Conservation (phyloP, 148 eudicot genomes). For the Arbutus unedo region DNA sequence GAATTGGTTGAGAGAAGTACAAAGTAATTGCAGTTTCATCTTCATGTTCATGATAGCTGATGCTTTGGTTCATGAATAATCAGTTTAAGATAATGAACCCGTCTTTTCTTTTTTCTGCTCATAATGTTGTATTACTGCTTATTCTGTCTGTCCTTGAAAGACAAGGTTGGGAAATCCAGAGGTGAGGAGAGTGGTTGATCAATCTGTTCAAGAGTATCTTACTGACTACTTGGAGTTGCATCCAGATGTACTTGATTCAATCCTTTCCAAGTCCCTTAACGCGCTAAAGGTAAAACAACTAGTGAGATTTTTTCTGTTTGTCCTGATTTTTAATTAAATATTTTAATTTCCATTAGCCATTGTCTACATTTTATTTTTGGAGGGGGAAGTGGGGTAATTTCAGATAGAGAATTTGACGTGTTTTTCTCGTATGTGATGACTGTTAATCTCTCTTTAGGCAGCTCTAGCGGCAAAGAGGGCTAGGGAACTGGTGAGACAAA, state of each 20-base stretch:
- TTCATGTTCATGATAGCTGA: background rate
- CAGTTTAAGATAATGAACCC: background rate
- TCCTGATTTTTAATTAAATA: background rate
- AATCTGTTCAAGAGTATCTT: constrained; percentile 82
- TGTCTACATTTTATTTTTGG: background rate
- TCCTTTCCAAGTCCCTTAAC: constrained; percentile 84
- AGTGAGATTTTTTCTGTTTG: background rate
- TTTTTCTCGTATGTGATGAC: constrained; percentile 8
- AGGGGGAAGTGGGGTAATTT: background rate
- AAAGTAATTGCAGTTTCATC: constrained; percentile 3
- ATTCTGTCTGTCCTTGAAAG: constrained; percentile 37
- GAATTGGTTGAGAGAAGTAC: background rate
- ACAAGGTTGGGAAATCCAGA: constrained; percentile 97
- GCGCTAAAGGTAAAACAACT: constrained; percentile 68
- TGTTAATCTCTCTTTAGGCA: constrained; percentile 46
- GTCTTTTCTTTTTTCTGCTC: background rate
- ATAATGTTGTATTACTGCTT: background rate
- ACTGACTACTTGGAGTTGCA: constrained; percentile 94
- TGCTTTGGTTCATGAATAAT: background rate
- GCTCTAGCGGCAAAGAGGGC: constrained; percentile 98
- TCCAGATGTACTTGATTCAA: constrained; percentile 85
- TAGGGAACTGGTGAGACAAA: constrained; percentile 85
- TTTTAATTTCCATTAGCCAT: background rate
- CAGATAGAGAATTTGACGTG: background rate
- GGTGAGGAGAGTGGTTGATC: constrained; percentile 89